Evolutionary conservation across 768 basidiomycete species (phyloP), one percentile per base, ranked within the genome.

Genomic region (Paxillus involutus): DNA sequence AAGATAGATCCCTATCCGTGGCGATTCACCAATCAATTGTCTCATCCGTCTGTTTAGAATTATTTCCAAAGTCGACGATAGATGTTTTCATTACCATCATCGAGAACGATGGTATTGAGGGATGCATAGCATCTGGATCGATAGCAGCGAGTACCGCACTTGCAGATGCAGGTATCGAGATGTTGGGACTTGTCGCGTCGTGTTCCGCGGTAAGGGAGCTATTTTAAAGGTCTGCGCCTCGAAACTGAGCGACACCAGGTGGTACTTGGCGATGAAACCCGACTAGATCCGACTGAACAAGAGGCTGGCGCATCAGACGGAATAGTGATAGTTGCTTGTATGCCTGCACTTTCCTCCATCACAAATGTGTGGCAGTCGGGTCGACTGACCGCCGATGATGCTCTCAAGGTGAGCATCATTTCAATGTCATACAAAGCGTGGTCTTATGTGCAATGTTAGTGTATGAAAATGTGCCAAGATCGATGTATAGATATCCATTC

Each of bases 1-100:
- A 99, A 74, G 94, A 98, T 59, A 79, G 91, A 46, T 85, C 91
- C 1, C 76, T 98, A 33, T 86, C 91, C 0, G 80, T 86, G 42
- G 83, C 90, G 17, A 85, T 99, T 30, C 85, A 91, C 50, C 95
- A 97, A 70, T 85, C 93, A 2, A 77, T 99, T 16, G 72, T 84
- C 1, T 85, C 97, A 0, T 83, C 94, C 7, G 81, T 98, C 11
- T 83, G 93, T 40, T 79, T 98, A 40, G 93, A 96, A 63, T 77
- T 89, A 1, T 77, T 97, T n/a, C 96, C 97, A 14, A 99, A 99
- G 68, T 90, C 94, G 0, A 87, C 88, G 9, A 84, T 98, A 62
- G 97, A 99, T 73, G 77, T 98, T 43, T 96, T 91, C 70, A 75
- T 99, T 48, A 89, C 85, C 3, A 77, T 99, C 40, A 84, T 98